A percentile compares a stretch with the other conserved stretches of the same genome.
phyloP scores from a whole-genome alignment of 75 land plant genomes.

The Sequoia sempervirens region DNA sequence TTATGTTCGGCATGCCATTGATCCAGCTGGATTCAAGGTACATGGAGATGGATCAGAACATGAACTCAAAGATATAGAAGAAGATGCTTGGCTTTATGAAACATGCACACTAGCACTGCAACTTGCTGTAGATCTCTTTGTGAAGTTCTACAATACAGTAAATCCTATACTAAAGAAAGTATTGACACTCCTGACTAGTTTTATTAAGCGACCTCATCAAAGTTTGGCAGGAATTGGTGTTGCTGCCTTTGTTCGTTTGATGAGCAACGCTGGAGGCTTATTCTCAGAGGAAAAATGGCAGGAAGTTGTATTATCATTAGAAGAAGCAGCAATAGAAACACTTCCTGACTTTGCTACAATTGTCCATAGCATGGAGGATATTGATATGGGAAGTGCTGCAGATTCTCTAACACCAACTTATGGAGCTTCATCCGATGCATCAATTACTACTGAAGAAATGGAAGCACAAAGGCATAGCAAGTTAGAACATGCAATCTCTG shows the following conservation, averaged over 20 bases:
- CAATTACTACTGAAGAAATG: slow-evolving; percentile 29
- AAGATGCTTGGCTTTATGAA: slow-evolving; percentile 99
- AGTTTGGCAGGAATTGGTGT: slow-evolving; percentile 99
- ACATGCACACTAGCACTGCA: slow-evolving; percentile 96
- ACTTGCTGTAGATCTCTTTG: slow-evolving; percentile 96
- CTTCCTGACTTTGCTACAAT: slow-evolving; percentile 80
- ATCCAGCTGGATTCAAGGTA: slow-evolving; percentile 55
- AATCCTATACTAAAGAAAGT: slow-evolving; percentile 80
- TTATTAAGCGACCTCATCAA: slow-evolving; percentile 95
- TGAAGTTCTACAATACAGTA: slow-evolving; percentile 87
- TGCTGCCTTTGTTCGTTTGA: slow-evolving; percentile 95
- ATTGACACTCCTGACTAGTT: slow-evolving; percentile 70
- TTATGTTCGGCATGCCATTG: slow-evolving; percentile 93
- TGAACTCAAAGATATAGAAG: slow-evolving; percentile 72
- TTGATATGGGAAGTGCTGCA: slow-evolving; percentile 14
- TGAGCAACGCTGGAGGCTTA: slow-evolving; percentile 86
- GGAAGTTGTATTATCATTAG: slow-evolving; percentile 70
- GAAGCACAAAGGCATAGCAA: slow-evolving; percentile 33
- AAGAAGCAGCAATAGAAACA: slow-evolving; percentile 84
- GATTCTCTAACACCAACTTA: slow-evolving; percentile 13
- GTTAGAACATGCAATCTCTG: slow-evolving; percentile 61
- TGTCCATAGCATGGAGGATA: slow-evolving; percentile 29
- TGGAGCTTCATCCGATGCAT: slow-evolving; percentile 24
- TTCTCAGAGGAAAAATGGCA: slow-evolving; percentile 93
- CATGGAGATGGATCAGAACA: slow-evolving; percentile 39